Evolutionary conservation across 371 early-diverging fungal species (phyloP), one percentile per base, ranked within the genome.

Genomic region (Circinella minor): DNA sequence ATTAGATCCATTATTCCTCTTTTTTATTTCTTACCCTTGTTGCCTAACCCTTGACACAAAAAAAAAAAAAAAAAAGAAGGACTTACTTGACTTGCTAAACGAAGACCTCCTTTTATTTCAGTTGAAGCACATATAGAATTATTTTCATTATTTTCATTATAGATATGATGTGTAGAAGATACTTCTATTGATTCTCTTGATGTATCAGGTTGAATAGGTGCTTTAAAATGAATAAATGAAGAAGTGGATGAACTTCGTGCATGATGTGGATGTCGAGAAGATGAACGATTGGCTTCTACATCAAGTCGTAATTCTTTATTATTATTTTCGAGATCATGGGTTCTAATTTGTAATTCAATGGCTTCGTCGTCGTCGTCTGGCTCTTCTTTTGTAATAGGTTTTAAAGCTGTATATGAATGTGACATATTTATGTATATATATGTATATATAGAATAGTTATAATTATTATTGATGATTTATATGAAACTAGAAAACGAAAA

Each of bases 161-260:
- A 27, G 27, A 1, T 8, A 51, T 51, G 0, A n/a, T 15, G 1
- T 5, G 51, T 14, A 15, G 59, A 20, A 8, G 57, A 4, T 3
- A 6, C 20, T 3, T 49, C 65, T n/a, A 15, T 15, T 18, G 10
- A 48, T 5, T 39, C 37, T 10, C 17, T 36, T 43, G 59, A 63
- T 6, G 62, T 61, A 43, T 68, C 67, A 34, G 70, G 59, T 54
- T 70, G 67, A 63, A 66, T 66, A 43, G 70, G 68, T 55, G 71
- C 72, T 74, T 67, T 73, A 51, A 77, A 83, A 48, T 73, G 76
- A 54, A 81, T 71, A 71, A 82, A 83, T 0, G 81, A 83, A 1
- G 81, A 76, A 1, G 72, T 49, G 3, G 69, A 68, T 10, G 62
- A 20, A 55, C 47, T 46, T 1, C 68, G 68, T 36, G 65, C 47